Evolutionary conservation across 148 eudicot genomes (phyloP).

Genomic region (Persicaria maculosa): DNA sequence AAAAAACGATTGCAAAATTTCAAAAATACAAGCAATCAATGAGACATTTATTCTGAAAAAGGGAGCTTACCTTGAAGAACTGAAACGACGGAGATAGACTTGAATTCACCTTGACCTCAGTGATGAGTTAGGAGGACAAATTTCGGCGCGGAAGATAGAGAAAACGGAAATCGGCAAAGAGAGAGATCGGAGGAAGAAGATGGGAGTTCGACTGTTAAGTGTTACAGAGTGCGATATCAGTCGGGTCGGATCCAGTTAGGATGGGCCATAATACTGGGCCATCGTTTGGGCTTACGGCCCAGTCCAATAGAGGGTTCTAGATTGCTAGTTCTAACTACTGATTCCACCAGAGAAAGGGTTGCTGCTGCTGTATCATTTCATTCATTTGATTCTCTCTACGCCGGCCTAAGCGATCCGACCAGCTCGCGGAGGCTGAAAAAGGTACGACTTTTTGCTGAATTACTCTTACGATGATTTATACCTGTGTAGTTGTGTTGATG

Average conservation of each 20-base stretch:
- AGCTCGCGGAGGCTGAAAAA: neutral
- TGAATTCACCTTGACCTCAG: neutral
- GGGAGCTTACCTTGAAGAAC: neutral
- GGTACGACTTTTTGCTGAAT: constrained; percentile 10
- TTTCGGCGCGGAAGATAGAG: neutral
- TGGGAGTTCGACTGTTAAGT: neutral
- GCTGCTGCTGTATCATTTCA: neutral
- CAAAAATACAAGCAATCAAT: neutral
- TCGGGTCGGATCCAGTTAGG: neutral
- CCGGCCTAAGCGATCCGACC: constrained; percentile 2
- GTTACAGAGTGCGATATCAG: neutral
- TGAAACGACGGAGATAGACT: neutral
- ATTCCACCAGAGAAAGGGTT: neutral
- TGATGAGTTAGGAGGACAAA: neutral
- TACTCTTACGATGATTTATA: neutral
- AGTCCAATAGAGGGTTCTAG: neutral
- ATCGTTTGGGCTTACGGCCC: neutral
- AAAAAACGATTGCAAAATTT: neutral
- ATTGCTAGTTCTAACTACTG: neutral
- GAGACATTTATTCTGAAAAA: neutral
- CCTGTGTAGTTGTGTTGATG: neutral
- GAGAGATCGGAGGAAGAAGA: neutral
- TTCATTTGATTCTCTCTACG: neutral
- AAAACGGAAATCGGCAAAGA: neutral
- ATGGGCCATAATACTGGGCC: constrained; percentile 1